These are phyloP conservation scores for Rickenella mellea DNA, from an alignment of 768 basidiomycete genomes.

Conservation along the genomic window DNA sequence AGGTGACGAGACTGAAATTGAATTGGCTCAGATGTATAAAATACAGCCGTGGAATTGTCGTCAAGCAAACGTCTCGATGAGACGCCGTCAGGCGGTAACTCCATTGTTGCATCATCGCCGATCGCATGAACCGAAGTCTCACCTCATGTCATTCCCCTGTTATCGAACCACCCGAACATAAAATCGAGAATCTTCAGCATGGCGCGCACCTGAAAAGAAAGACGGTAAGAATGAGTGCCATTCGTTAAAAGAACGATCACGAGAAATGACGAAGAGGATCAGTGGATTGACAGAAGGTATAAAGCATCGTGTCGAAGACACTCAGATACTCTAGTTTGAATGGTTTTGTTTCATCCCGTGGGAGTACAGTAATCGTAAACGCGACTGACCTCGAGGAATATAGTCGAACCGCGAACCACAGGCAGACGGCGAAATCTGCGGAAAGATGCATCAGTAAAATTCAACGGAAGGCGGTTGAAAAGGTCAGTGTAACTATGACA, in stretches of 20 bases:
- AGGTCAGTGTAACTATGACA: conserved; percentile 94
- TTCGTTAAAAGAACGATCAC: not conserved
- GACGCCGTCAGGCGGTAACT: conserved; percentile 77
- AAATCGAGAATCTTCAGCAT: too few species aligned
- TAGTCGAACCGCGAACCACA: conserved; percentile 7
- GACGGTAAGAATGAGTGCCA: too few species aligned
- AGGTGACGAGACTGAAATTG: not conserved
- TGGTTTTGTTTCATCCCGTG: conserved; percentile 47
- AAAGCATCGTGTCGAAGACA: conserved; percentile 63
- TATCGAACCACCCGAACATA: too few species aligned
- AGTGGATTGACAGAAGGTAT: conserved; percentile 55
- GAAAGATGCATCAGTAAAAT: not conserved
- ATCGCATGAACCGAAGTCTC: conserved; percentile 19
- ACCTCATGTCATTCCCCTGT: conserved; percentile 21
- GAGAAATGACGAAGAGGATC: conserved; percentile 23
- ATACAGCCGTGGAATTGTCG: conserved; percentile 80
- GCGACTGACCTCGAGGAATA: not conserved
- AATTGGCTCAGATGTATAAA: conserved; percentile 45
- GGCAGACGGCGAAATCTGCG: not conserved
- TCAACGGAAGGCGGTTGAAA: conserved; percentile 16
- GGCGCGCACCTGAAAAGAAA: too few species aligned
- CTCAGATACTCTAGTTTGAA: conserved; percentile 97
- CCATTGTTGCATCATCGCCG: conserved; percentile 54
- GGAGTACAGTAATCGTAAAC: not conserved
- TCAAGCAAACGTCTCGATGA: conserved; percentile 36